Evolutionary conservation across 768 basidiomycete genomes (phyloP).

Genomic region (Obba rivulosa): DNA sequence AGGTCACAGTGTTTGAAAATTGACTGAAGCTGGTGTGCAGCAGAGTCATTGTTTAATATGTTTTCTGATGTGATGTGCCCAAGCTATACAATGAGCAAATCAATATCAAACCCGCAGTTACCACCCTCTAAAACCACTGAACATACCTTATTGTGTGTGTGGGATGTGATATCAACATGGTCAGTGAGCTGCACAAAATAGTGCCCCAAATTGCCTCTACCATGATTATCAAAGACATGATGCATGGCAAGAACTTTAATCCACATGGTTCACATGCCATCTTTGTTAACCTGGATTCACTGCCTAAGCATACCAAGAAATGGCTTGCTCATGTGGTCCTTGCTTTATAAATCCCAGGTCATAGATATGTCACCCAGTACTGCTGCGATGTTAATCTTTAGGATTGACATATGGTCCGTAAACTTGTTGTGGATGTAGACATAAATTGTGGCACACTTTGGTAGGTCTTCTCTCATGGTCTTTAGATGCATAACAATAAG

Average conservation of each 20-base stretch:
- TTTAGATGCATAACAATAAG: background rate
- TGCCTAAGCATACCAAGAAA: background rate
- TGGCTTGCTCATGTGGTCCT: background rate
- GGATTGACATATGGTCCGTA: background rate
- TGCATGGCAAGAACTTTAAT: background rate
- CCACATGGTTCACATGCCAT: background rate
- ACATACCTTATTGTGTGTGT: conserved; percentile 19
- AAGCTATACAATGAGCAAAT: background rate
- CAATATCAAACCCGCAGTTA: conserved; percentile 12
- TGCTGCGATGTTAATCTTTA: background rate
- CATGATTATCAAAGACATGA: background rate
- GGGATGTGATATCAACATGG: background rate
- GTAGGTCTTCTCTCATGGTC: background rate
- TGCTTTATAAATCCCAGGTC: background rate
- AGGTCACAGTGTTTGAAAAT: conserved; percentile 8
- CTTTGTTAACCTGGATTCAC: background rate
- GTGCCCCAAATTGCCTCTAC: background rate
- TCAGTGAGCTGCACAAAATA: background rate
- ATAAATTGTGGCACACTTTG: background rate
- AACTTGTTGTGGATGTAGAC: background rate
- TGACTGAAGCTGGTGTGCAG: conserved; percentile 13
- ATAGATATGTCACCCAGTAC: background rate
- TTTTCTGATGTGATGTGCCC: conserved; percentile 16
- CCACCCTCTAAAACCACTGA: background rate
- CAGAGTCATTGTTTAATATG: conserved; percentile 13